Evolutionary conservation across 2,329 filamentous ascomycete genomes (phyloP).

Genomic region (Calonectria henricotiae): DNA sequence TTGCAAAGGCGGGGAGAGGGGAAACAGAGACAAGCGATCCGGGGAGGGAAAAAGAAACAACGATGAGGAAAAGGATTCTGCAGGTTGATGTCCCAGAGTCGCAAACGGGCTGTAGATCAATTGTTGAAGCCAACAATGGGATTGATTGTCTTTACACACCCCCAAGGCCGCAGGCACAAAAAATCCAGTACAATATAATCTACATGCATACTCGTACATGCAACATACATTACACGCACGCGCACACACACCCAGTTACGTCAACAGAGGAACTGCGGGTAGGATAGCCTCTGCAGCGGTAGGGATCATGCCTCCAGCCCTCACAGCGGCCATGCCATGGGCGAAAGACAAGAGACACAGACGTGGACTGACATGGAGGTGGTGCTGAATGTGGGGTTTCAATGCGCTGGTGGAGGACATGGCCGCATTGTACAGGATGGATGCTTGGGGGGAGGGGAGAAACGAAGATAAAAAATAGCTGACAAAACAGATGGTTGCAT

Average conservation of each 20-base stretch:
- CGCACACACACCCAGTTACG: neutral
- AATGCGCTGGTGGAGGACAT: conserved; percentile 9
- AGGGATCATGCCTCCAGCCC: conserved; percentile 11
- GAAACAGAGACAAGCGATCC: neutral
- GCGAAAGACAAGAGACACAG: neutral
- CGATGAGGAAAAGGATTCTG: neutral
- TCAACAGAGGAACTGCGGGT: conserved; percentile 3
- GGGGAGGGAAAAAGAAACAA: neutral
- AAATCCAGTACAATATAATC: neutral
- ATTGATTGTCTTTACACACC: too few species aligned
- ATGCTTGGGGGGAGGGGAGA: neutral
- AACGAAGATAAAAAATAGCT: neutral
- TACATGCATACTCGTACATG: too few species aligned
- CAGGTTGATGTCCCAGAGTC: neutral
- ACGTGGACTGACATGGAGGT: conserved; percentile 16
- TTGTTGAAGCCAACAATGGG: neutral
- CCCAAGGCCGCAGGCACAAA: neutral
- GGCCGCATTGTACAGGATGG: conserved; percentile 12
- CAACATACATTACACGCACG: too few species aligned
- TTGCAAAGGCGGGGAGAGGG: conserved; percentile 3
- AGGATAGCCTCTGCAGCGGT: neutral
- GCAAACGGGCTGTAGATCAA: neutral
- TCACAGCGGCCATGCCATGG: neutral
- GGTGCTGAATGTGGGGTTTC: conserved; percentile 9
- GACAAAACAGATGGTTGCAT: neutral